Evolutionary conservation across 2,329 filamentous ascomycete species (phyloP).

Genomic region (Alternaria arbusti): DNA sequence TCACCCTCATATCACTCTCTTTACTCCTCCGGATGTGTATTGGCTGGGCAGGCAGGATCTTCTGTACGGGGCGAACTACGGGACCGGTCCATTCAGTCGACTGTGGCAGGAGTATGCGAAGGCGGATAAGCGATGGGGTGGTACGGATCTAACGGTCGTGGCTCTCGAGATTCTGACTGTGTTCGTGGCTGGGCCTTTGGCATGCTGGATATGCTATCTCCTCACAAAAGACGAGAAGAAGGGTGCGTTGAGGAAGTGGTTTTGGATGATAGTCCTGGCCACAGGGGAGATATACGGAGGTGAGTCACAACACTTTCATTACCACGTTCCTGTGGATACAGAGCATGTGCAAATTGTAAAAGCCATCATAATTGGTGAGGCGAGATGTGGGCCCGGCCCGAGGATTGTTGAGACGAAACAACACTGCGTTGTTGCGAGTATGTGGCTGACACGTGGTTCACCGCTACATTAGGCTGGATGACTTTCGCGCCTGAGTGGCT

Average conservation of each 20-base stretch:
- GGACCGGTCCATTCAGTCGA: constrained; percentile 58
- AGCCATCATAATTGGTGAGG: constrained; percentile 19
- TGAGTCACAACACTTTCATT: constrained; percentile 33
- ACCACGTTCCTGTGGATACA: not conserved
- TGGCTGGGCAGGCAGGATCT: constrained; percentile 62
- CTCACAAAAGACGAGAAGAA: constrained; percentile 50
- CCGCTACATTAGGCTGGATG: constrained; percentile 60
- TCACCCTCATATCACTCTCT: constrained; percentile 44
- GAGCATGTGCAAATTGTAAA: constrained; percentile 10
- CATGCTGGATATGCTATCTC: constrained; percentile 63
- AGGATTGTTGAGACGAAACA: constrained; percentile 24
- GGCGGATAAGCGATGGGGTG: constrained; percentile 67
- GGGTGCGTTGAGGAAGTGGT: constrained; percentile 52
- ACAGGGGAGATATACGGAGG: constrained; percentile 70
- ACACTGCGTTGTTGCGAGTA: constrained; percentile 27
- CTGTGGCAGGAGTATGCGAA: constrained; percentile 72
- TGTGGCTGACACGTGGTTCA: constrained; percentile 48
- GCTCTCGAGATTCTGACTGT: constrained; percentile 68
- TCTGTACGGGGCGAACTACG: constrained; percentile 67
- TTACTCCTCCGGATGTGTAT: constrained; percentile 56
- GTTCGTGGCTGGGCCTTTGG: constrained; percentile 63
- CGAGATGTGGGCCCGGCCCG: constrained; percentile 27
- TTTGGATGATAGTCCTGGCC: constrained; percentile 64
- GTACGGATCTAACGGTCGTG: constrained; percentile 64
- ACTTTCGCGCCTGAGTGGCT: constrained; percentile 72